Percentiles rank a stretch among this genome's conserved stretches.
Evolutionary conservation across 116 monocot genomes (phyloP).

Genomic region (Papilionanthe hybrid): DNA sequence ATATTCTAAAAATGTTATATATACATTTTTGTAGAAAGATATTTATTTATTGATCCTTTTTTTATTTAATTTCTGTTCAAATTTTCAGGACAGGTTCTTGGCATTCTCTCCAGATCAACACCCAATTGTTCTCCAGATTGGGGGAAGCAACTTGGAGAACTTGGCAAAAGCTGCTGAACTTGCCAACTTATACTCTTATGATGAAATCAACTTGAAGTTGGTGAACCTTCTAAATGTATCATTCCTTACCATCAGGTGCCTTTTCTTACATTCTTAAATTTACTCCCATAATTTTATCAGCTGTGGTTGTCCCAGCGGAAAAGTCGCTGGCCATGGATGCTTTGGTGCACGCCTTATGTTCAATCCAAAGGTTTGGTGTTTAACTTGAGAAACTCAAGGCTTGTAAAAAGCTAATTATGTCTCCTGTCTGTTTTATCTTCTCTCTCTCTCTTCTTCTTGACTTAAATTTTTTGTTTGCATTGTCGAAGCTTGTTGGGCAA

Average conservation of each 20-base stretch:
- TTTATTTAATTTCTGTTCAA: background rate
- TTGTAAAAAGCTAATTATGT: background rate
- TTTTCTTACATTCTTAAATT: background rate
- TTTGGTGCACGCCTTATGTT: constrained; percentile 97
- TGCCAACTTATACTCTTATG: constrained; percentile 73
- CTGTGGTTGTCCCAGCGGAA: constrained; percentile 95
- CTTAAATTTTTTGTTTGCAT: background rate
- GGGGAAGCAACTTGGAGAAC: constrained; percentile 91
- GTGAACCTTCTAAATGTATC: background rate
- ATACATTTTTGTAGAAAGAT: background rate
- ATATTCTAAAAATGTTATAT: background rate
- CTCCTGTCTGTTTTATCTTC: background rate
- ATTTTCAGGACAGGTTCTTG: constrained; percentile 85
- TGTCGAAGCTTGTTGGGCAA: constrained; percentile 85
- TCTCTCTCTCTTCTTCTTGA: background rate
- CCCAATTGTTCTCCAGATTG: constrained; percentile 94
- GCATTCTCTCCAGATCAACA: constrained; percentile 81
- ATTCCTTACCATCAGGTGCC: background rate
- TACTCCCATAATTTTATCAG: constrained; percentile 25
- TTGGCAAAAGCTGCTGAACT: constrained; percentile 87
- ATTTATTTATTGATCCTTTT: background rate
- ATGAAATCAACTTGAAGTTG: constrained; percentile 95
- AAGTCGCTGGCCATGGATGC: constrained; percentile 98
- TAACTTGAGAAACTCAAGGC: background rate
- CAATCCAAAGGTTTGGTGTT: constrained; percentile 73